phyloP scores from a whole-genome alignment of 306 rosid genomes.

The Nissolia schottii region DNA sequence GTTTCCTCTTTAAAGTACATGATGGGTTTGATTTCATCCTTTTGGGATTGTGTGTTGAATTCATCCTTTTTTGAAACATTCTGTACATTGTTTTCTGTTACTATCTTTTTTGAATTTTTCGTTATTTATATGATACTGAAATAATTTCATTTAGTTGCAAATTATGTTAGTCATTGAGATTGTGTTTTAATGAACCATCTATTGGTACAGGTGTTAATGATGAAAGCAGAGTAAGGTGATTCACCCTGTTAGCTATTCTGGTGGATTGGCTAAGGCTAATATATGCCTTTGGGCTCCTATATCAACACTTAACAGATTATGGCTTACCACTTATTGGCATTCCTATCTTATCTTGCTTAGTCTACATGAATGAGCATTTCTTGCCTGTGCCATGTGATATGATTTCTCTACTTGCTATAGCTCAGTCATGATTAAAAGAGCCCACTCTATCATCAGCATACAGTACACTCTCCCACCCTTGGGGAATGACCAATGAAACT shows the following conservation, averaged over 20 bases:
- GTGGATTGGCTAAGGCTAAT: not conserved
- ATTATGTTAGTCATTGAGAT: constrained; percentile 4
- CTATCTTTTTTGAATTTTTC: constrained; percentile 1
- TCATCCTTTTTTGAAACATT: not conserved
- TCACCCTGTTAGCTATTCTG: constrained; percentile 5
- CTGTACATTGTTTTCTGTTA: not conserved
- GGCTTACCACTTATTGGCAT: not conserved
- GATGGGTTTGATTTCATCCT: constrained; percentile 2
- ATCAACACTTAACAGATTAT: constrained; percentile 3
- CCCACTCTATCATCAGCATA: constrained; percentile 25
- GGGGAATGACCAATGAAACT: constrained; percentile 12
- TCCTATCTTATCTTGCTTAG: not conserved
- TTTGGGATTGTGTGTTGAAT: constrained; percentile 11
- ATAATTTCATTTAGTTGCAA: constrained; percentile 11
- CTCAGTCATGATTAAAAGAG: constrained; percentile 14
- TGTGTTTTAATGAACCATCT: not conserved
- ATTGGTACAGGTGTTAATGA: constrained; percentile 12
- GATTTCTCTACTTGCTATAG: constrained; percentile 26
- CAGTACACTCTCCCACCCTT: constrained; percentile 19
- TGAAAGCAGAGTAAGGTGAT: not conserved
- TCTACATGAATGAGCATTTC: constrained; percentile 11
- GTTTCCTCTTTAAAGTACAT: not conserved
- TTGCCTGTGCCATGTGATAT: not conserved
- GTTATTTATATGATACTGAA: not conserved
- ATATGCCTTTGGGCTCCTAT: not conserved